Percentiles rank a stretch among this genome's conserved stretches.
phyloP scores from a whole-genome alignment of 768 basidiomycete genomes.

The Tricholoma flavovirens region DNA sequence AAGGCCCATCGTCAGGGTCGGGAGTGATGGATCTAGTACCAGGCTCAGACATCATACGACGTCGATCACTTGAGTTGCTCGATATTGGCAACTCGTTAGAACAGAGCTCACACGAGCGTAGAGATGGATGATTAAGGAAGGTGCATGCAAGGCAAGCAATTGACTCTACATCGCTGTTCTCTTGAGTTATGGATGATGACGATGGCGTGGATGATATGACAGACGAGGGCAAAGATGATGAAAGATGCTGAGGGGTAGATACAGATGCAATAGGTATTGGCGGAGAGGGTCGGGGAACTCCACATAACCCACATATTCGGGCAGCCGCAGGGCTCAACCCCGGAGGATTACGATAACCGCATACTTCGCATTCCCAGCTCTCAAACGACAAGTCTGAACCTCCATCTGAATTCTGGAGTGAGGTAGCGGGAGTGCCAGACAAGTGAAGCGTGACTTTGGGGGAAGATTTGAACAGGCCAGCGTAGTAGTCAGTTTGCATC shows the following conservation, averaged over 20 bases:
- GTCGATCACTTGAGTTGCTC: constrained; percentile 11
- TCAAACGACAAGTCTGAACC: constrained; percentile 32
- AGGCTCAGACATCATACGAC: constrained; percentile 53
- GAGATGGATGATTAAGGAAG: constrained; percentile 79
- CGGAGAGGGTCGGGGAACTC: constrained; percentile 54
- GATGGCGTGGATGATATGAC: constrained; percentile 29
- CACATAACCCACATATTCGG: constrained; percentile 75
- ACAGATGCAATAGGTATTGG: constrained; percentile 19
- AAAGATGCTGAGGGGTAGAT: constrained; percentile 21
- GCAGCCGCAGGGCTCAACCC: constrained; percentile 66
- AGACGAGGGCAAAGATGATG: constrained; percentile 38
- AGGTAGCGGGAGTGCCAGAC: constrained; percentile 23
- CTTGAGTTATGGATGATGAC: constrained; percentile 28
- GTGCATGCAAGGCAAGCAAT: constrained; percentile 85
- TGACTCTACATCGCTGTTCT: constrained; percentile 25
- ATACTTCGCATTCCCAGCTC: constrained; percentile 87
- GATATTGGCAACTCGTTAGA: constrained; percentile 52
- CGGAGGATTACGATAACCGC: constrained; percentile 76
- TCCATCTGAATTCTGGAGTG: constrained; percentile 17
- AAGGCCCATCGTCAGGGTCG: constrained; percentile 31
- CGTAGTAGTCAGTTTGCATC: constrained; percentile 79
- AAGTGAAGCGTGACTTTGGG: constrained; percentile 82
- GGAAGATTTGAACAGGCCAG: constrained; percentile 84
- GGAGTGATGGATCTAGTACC: constrained; percentile 59
- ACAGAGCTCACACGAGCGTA: constrained; percentile 82